Base-by-base conservation (phyloP, 345 rosid species). In the Salix exigua region DNA sequence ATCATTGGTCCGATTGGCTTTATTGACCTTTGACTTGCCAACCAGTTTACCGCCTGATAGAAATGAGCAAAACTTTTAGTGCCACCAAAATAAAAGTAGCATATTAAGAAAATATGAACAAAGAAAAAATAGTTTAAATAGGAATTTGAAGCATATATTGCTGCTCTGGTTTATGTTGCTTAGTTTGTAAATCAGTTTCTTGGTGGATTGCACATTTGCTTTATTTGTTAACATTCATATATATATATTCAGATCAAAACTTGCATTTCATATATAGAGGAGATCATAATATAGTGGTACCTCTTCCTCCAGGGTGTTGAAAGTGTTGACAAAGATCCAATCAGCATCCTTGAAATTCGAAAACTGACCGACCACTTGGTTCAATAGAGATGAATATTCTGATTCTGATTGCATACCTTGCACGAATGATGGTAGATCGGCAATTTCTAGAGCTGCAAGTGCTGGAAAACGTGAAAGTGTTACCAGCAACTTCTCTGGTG, bases 1-100 rank as follows among this genome's bases (percentile, higher is more conserved):
- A 90, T 81, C 18, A 91, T 90, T 25, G 94, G 93, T 6, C 93
- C 94, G 3, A 89, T 79, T 23, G 91, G 12, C 33, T n/a, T 60
- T 18, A 73, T 26, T 7, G 51, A 21, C 10, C 11, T 48, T 37
- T 68, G 71, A 5, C 50, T 68, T 4, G 30, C 82, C 48, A 85
- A 38, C 66, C 70, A 44, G 50, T 44, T 44, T 44, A 44, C 17
- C 1, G 17, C 50, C 50, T 44, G 50, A 44, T 44, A 2, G 50
- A 44, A 13, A 44, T 13, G 4, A 11, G 4, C 17, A 44, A 12
- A 13, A 13, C 4, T 44, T 44, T 44, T 3, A 44, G 17, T 13
- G n/a, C n/a, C n/a, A n/a, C n/a, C n/a, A n/a, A n/a, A n/a, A n/a
- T n/a, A n/a, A n/a, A n/a, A n/a, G n/a, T n/a, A n/a, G n/a, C n/a